Base-by-base conservation (phyloP, 169 alveolate genomes). In the Eimeria maxima region DNA sequence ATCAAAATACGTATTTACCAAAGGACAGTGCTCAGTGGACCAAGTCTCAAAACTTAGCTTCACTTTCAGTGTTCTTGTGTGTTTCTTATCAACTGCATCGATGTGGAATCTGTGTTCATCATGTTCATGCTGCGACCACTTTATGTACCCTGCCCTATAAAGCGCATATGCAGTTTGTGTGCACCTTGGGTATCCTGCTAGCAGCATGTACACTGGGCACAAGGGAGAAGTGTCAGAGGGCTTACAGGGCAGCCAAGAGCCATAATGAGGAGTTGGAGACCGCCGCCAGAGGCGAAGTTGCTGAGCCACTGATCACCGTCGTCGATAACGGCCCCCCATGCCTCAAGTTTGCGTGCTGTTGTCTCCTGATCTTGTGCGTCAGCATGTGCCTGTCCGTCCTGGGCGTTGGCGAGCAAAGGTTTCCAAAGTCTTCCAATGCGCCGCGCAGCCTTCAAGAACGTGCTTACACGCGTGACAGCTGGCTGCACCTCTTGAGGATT, bases 261-360 rank as follows among this genome's bases (percentile, higher is more conserved):
- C 95, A 92, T 92, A 29, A 92, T 45, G 44, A 92, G 91, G 57
- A 92, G 65, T 63, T 92, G 95, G 38, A 92, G 55, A 50, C 92
- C 91, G 18, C 95, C 95, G 0, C 95, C 95, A 22, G 55, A 27
- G 69, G 95, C 95, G 33, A 92, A 92, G 42, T 73, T 53, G 57
- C 95, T 74, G 38, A 92, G 95, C 95, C 95, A 92, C 11, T 44
- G 71, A 57, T 83, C 95, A 42, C 88, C 90, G 53, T 92, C 91
- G 27, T 92, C 95, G 6, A 92, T n/a, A 29, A 22, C 65, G 14
- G 88, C 45, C 27, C 91, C 95, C 95, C 95, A 92, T 7, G 50
- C 84, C 27, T 57, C 91, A 67, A 91, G 81, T 11, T 42, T 42
- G 67, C 57, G 76, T 7, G 81, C 93, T 11, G 50, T 42, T 65